Base-by-base conservation (phyloP, 768 basidiomycete genomes). In the Grammothele lineata region DNA sequence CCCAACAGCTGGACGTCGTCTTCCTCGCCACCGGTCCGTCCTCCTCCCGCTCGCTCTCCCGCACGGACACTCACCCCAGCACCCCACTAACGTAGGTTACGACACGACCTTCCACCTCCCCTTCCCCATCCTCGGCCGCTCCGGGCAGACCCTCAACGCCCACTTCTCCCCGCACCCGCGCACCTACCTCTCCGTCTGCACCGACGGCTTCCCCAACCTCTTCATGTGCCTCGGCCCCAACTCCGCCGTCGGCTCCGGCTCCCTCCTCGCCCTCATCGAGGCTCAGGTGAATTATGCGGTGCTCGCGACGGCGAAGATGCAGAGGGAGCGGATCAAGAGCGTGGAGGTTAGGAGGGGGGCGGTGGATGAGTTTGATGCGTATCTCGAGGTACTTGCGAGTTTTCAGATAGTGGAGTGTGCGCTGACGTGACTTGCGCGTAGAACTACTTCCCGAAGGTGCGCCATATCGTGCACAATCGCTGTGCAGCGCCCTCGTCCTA, bases 151-250 rank as follows among this genome's bases (percentile, higher is more conserved):
- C 42, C 64, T 86, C 4, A 70, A 71, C 43, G 70, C 77, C n/a
- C 72, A 73, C 45, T 81, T 77, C 61, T 67, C 61, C 1, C 78
- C 81, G 3, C 69, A 78, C 53, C 80, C 83, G 2, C 61, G 62
- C 10, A 74, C 78, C 4, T 87, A 87, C 60, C 69, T 86, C 5
- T 70, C 76, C 6, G 58, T 84, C 25, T 73, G 76, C 18, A 71
- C 78, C 17, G 77, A 82, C 38, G 80, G 77, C 7, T 84, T 85
- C 63, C 84, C 85, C n/a, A 85, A 83, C 62, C 78, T 74, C 73
- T 84, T 84, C 68, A 67, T 73, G 44, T 57, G 66, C 17, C 56
- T 77, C 9, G 82, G 83, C 0, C 82, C 83, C 2, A 83, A 81
- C 57, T 68, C 78, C 0, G 70, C 55, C 7, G 72, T 82, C 14